Evolutionary conservation across 2,329 filamentous ascomycete genomes (phyloP).

Genomic region (Fonsecaea monophora): DNA sequence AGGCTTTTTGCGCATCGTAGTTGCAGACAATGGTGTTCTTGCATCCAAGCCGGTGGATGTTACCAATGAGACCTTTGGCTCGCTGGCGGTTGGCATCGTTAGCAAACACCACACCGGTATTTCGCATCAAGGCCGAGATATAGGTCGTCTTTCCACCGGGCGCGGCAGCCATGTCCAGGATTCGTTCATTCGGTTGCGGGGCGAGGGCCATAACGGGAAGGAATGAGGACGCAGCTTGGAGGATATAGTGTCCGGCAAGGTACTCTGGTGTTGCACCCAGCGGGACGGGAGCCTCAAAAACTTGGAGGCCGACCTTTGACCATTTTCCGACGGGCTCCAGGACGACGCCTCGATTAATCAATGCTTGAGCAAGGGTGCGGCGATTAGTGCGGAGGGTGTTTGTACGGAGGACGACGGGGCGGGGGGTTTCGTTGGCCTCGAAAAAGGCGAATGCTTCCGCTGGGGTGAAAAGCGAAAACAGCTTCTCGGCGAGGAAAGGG

Average conservation of each 20-base stretch:
- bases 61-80: conserved; percentile 96
- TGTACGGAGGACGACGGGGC: conserved; percentile 93
- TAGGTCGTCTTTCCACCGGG: conserved; percentile 97
- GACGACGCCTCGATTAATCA: conserved; percentile 95
- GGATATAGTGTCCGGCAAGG: conserved; percentile 94
- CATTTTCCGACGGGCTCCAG: conserved; percentile 97
- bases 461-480: conserved; percentile 89
- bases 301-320: conserved; percentile 96
- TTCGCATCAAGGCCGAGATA: conserved; percentile 96
- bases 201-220: conserved; percentile 96
- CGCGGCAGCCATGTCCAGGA: conserved; percentile 93
- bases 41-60: conserved; percentile 91
- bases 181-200: conserved; percentile 88
- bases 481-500: conserved; percentile 91
- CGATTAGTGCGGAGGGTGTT: conserved; percentile 85
- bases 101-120: conserved; percentile 92
- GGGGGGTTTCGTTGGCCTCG: conserved; percentile 94
- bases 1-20: conserved; percentile 85
- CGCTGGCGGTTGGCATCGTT: conserved; percentile 95
- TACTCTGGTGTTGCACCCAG: conserved; percentile 97
- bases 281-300: conserved; percentile 88
- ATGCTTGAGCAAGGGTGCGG: conserved; percentile 83
- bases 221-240: conserved; percentile 96
- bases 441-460: conserved; percentile 97
- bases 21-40: conserved; percentile 96